Conservation (phyloP, 2,329 filamentous ascomycete species). For the Diplodia corticola region DNA sequence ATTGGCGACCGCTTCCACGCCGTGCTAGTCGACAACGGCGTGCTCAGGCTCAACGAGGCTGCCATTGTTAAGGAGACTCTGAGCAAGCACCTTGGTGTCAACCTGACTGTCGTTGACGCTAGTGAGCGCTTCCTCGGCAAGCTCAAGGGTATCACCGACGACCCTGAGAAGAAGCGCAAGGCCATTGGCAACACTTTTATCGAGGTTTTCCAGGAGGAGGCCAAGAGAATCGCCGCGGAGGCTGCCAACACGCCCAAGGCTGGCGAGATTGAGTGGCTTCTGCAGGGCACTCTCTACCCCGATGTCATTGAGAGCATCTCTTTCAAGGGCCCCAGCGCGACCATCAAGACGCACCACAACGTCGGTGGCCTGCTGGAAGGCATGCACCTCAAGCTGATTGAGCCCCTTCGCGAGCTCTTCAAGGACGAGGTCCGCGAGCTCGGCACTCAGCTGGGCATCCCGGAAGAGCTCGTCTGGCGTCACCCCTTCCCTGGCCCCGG, state of each 20-base stretch:
- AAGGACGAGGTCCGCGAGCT: slow-evolving; percentile 78
- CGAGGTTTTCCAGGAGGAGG: slow-evolving; percentile 80
- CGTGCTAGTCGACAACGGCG: slow-evolving; percentile 80
- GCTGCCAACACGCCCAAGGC: slow-evolving; percentile 66
- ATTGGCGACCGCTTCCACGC: slow-evolving; percentile 85
- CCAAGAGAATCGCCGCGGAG: slow-evolving; percentile 69
- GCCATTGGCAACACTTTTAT: slow-evolving; percentile 83
- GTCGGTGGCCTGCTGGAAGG: slow-evolving; percentile 67
- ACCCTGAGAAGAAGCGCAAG: slow-evolving; percentile 87
- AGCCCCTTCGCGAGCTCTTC: slow-evolving; percentile 77
- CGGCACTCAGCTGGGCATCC: slow-evolving; percentile 69
- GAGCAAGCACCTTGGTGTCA: slow-evolving; percentile 78
- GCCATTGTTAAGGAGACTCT: slow-evolving; percentile 78
- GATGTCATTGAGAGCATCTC: slow-evolving; percentile 72
- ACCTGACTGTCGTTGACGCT: slow-evolving; percentile 83
- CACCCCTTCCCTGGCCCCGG: slow-evolving; percentile 77
- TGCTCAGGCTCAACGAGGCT: slow-evolving; percentile 84
- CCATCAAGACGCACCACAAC: slow-evolving; percentile 75
- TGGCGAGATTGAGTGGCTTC: slow-evolving; percentile 81
- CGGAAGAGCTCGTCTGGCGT: slow-evolving; percentile 73
- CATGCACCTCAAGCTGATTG: slow-evolving; percentile 69
- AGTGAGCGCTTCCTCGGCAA: slow-evolving; percentile 73
- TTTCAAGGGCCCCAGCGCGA: slow-evolving; percentile 70
- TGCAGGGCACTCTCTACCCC: slow-evolving; percentile 83
- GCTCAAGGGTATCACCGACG: slow-evolving; percentile 69